Base-by-base conservation (phyloP, 306 rosid genomes). In the Cucurbita ficifolia region DNA sequence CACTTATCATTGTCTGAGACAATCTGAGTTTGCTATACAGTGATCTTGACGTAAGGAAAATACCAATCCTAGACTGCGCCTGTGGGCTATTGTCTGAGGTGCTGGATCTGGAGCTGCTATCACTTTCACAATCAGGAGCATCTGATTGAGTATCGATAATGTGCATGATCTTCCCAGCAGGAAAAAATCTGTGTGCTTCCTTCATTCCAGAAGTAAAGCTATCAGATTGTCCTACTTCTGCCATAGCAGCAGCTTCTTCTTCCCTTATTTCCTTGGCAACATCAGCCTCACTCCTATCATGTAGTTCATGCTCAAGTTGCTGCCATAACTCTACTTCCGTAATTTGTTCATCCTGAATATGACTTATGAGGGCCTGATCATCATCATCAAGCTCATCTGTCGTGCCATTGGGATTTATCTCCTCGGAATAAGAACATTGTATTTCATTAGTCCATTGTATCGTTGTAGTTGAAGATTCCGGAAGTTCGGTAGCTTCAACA, bases 111-210 rank as follows among this genome's bases (percentile, higher is more conserved):
- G 78, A 82, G 84, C 82, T 79, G 64, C 39, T 74, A 71, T 86
- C 84, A 58, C 57, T 73, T 72, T 81, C 95, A 74, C 57, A 14
- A 70, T 80, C 85, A 5, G 77, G 76, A 49, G 10, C 49, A 61
- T 78, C 81, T 1, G 82, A 59, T 74, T 62, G 81, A 77, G 85
- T 22, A 11, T 77, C 78, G 53, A 91, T 87, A 42, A 94, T 84
- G 76, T 91, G 99, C 97, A 91, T 89, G 79, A 94, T 89, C 83
- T 82, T 94, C 68, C 99, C 99, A 1, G 97, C 83, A 17, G 97
- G 99, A 64, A 86, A 94, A 64, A 89, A 94, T 79, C 99, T 85
- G 80, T 82, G 92, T 1, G 81, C 85, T 77, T 90, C 97, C 72
- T 89, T 90, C 70, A 77, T 79, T 76, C 82, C 85, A 19, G 89